A percentile compares a stretch with the other conserved stretches of the same genome.
Conservation (phyloP, 495 filamentous ascomycete species). For the Durotheca rogersii region DNA sequence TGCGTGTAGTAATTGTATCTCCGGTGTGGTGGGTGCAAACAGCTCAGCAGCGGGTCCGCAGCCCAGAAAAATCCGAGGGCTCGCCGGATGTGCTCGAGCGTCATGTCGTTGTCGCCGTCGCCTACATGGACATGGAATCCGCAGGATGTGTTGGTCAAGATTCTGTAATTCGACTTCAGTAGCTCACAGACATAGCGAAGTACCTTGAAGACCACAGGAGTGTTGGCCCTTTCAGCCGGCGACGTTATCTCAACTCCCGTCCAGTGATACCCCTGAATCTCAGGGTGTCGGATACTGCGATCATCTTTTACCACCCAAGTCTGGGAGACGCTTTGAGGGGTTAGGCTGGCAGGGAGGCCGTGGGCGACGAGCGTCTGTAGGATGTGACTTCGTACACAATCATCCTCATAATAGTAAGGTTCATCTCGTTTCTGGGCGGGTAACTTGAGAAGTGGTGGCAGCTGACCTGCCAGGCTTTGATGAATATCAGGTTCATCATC, state of each 20-base stretch:
- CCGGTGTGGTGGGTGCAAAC: slow-evolving; percentile 28
- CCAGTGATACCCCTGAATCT: neutral
- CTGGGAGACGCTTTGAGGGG: slow-evolving; percentile 4
- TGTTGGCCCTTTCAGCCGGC: slow-evolving; percentile 8
- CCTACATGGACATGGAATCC: slow-evolving; percentile 45
- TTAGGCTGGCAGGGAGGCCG: neutral
- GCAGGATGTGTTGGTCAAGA: slow-evolving; percentile 25
- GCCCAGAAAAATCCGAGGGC: slow-evolving; percentile 34
- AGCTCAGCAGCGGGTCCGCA: slow-evolving; percentile 35
- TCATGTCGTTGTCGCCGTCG: slow-evolving; percentile 23
- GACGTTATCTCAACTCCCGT: slow-evolving; percentile 10
- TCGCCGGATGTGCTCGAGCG: slow-evolving; percentile 31
- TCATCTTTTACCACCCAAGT: neutral
- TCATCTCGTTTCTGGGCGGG: neutral
- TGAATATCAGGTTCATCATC: slow-evolving; percentile 10
- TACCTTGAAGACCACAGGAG: neutral
- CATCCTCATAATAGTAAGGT: no score
- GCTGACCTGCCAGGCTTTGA: neutral
- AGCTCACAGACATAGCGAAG: slow-evolving; percentile 5
- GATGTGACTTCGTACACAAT: neutral
- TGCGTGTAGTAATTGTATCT: neutral
- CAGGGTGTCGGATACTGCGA: no score
- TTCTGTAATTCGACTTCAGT: slow-evolving; percentile 21
- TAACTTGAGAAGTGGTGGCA: neutral
- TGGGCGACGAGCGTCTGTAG: neutral